Percentiles rank a stretch among this genome's conserved stretches.
phyloP scores from a whole-genome alignment of 2,329 filamentous ascomycete species.

The Aspergillus floridensis region DNA sequence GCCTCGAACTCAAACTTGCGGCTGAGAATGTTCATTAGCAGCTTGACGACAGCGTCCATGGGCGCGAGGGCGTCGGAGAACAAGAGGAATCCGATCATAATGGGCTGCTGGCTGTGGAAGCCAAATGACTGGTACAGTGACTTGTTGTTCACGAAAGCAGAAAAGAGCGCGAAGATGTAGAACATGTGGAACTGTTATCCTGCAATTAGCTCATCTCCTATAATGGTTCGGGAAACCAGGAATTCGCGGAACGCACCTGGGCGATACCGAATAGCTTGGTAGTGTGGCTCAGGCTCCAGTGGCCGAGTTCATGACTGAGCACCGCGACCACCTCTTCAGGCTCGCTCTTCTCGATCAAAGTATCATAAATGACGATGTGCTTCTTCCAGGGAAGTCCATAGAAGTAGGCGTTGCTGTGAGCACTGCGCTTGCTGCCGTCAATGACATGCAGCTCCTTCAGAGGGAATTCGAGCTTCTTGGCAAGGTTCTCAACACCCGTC shows the following conservation, averaged over 20 bases:
- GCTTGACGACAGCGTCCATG: conserved; percentile 91
- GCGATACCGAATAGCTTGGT: conserved; percentile 85
- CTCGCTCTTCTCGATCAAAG: conserved; percentile 90
- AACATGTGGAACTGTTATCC: conserved; percentile 74
- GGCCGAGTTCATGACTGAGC: conserved; percentile 89
- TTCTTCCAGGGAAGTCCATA: conserved; percentile 99
- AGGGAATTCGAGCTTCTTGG: conserved; percentile 82
- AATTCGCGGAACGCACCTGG: conserved; percentile 56
- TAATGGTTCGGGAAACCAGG: background rate
- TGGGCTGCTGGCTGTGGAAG: conserved; percentile 77
- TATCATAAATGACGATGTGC: conserved; percentile 99
- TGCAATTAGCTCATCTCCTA: conserved; percentile 4
- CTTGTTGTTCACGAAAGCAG: conserved; percentile 92
- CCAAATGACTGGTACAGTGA: conserved; percentile 91
- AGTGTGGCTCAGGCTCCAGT: conserved; percentile 96
- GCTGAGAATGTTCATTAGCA: conserved; percentile 93
- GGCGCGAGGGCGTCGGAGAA: conserved; percentile 96
- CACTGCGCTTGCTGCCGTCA: conserved; percentile 82
- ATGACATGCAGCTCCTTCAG: conserved; percentile 93
- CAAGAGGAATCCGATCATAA: conserved; percentile 94
- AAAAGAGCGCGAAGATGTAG: conserved; percentile 96
- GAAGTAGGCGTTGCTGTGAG: conserved; percentile 92
- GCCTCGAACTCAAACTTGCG: conserved; percentile 95
- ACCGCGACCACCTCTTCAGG: conserved; percentile 92
- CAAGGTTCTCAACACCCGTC: conserved; percentile 79